A percentile compares a stretch with the other conserved stretches of the same genome.
phyloP scores from a whole-genome alignment of 2,329 filamentous ascomycete genomes.

The Camptophora hylomeconis region DNA sequence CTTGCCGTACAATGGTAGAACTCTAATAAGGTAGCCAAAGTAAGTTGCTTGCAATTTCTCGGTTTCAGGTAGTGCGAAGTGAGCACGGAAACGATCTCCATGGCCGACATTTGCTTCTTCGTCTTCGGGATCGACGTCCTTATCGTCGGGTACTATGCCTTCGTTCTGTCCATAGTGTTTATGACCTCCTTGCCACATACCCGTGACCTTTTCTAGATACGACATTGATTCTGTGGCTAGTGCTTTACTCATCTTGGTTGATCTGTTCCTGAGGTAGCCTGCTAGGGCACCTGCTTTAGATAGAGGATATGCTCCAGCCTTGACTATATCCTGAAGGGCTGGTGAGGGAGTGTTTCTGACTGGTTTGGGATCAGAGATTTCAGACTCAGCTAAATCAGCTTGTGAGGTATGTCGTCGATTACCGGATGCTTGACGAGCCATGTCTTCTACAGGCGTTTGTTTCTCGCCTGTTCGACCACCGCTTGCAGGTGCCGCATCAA shows the following conservation, averaged over 20 bases:
- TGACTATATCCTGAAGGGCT: slow-evolving; percentile 45
- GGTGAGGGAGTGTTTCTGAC: slow-evolving; percentile 25
- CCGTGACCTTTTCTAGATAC: slow-evolving; percentile 91
- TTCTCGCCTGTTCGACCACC: slow-evolving; percentile 8
- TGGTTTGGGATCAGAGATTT: too few relatives aligned
- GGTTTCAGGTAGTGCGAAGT: slow-evolving; percentile 75
- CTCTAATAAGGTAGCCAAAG: slow-evolving; percentile 81
- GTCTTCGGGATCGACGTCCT: slow-evolving; percentile 41
- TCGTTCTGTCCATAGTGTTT: slow-evolving; percentile 75
- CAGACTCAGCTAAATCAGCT: background rate
- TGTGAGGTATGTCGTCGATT: too few relatives aligned
- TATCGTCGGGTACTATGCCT: slow-evolving; percentile 53
- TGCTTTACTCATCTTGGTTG: slow-evolving; percentile 68
- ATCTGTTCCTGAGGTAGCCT: slow-evolving; percentile 65
- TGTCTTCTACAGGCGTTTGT: slow-evolving; percentile 6
- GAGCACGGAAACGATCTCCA: slow-evolving; percentile 62
- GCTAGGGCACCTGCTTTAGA: slow-evolving; percentile 74
- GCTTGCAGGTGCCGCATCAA: slow-evolving; percentile 17
- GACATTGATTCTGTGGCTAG: slow-evolving; percentile 87
- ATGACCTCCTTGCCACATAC: slow-evolving; percentile 87
- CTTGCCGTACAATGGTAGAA: slow-evolving; percentile 87
- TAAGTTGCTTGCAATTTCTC: slow-evolving; percentile 82
- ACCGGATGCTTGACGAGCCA: slow-evolving; percentile 4
- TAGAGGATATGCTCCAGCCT: slow-evolving; percentile 59
- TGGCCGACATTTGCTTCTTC: slow-evolving; percentile 40